Evolutionary conservation across 1,139 yeast genomes (phyloP), one percentile per base, ranked within the genome.

Genomic region (Taphrina confusa): DNA sequence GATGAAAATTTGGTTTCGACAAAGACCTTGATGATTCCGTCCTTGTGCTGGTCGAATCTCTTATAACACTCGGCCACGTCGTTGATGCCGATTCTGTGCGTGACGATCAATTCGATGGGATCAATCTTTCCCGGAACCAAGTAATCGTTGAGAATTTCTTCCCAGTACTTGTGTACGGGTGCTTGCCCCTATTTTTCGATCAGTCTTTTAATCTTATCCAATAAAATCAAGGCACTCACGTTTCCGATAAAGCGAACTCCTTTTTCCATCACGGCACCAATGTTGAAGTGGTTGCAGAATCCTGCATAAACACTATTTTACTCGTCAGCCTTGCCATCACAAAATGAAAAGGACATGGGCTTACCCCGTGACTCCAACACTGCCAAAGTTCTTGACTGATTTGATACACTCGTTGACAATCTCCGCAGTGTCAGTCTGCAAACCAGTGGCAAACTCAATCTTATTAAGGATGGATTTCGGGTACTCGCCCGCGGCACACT

Each of bases 351-450:
- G n/a, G n/a, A 18, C 22, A 25, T 11, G 9, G 16, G 44, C 58
- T 33, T 33, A 33, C 51, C 57, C 58, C 11, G 47, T 39, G 6
- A 54, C 39, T n/a, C 57, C 49, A 23, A 49, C 47, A 16, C 46
- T 27, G 9, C 61, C 61, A 28, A 51, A 59, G 39, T 51, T 51
- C 47, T 57, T 56, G 50, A 51, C 61, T 20, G 58, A 44, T n/a
- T 37, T 45, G 47, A 56, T 56, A 31, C 57, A 50, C 42, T 62
- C 63, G 28, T 56, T 49, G 30, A 62, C 27, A 11, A 56, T 49
- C 33, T 62, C 64, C 8, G 61, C 39, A 23, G 63, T 56, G 47
- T 62, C 64, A 12, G 64, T 62, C 51, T 62, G 63, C 31, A 62
- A 36, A 30, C 58, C 63, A 14, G 57, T 30, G 25, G 61, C 59